Conservation (phyloP, 768 basidiomycete species). For the Kwoniella shandongensis region DNA sequence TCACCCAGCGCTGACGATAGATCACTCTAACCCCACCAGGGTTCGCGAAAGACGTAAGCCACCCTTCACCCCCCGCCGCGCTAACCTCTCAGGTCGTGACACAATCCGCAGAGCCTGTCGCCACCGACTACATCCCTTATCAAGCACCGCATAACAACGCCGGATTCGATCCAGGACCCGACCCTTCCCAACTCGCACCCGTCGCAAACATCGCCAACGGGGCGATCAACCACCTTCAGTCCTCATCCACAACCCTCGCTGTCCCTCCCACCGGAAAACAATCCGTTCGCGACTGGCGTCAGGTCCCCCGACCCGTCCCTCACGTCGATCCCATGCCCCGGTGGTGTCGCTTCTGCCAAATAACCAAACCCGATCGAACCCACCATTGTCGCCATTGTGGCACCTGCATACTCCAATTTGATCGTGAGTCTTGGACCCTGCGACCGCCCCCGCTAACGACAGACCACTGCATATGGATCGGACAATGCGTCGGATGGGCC, state of each 20-base stretch:
- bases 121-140: constrained; percentile 2
- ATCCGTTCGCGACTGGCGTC: constrained; percentile 26
- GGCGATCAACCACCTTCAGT: background rate
- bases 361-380: constrained; percentile 49
- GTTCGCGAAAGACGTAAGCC: constrained; percentile 30
- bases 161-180: constrained; percentile 20
- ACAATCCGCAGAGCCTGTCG: background rate
- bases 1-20: constrained; percentile 8
- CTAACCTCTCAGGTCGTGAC: constrained; percentile 6
- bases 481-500: constrained; percentile 87
- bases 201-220: constrained; percentile 16
- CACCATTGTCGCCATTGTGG: constrained; percentile 54
- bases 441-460: constrained; percentile 2
- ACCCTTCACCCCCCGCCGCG: background rate
- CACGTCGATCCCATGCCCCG: constrained; percentile 20
- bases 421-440: constrained; percentile 44
- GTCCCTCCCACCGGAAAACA: background rate
- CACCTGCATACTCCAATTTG: constrained; percentile 48
- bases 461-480: constrained; percentile 67
- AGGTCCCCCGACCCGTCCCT: constrained; percentile 28
- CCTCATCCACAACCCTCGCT: background rate
- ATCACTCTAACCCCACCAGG: constrained; percentile 38
- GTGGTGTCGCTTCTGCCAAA: constrained; percentile 48
- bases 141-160: background rate
- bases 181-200: constrained; percentile 41